These are phyloP conservation scores for Dactylonectria macrodidyma DNA, from an alignment of 2,329 filamentous ascomycete species.

Conservation along the genomic window DNA sequence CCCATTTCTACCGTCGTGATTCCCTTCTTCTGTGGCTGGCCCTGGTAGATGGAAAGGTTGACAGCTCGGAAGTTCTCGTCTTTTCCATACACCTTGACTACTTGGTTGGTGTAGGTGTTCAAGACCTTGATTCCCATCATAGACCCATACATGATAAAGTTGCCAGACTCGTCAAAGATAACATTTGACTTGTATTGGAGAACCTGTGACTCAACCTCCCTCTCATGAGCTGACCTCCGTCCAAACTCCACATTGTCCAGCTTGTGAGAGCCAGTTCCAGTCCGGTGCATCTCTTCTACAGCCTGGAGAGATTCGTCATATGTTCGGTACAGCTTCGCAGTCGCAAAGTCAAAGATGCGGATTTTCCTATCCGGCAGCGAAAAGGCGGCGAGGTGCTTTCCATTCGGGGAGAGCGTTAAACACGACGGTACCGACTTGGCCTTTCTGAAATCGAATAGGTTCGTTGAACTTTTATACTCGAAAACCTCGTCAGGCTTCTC, in stretches of 20 bases:
- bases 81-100: constrained; percentile 90
- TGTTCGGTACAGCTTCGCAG: constrained; percentile 89
- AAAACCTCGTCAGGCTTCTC: constrained; percentile 96
- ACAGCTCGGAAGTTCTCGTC: constrained; percentile 91
- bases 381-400: constrained; percentile 87
- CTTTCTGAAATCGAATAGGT: constrained; percentile 97
- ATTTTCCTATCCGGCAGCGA: constrained; percentile 96
- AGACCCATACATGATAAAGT: constrained; percentile 96
- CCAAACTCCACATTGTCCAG: constrained; percentile 95
- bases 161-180: constrained; percentile 94
- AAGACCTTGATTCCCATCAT: constrained; percentile 94
- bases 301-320: constrained; percentile 96
- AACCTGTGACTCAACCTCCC: constrained; percentile 82
- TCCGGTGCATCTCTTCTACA: constrained; percentile 94
- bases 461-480: constrained; percentile 92
- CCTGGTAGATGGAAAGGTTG: constrained; percentile 91
- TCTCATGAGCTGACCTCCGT: constrained; percentile 86
- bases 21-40: constrained; percentile 93
- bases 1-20: constrained; percentile 97
- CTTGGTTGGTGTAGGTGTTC: constrained; percentile 94
- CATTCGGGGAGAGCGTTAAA: constrained; percentile 87
- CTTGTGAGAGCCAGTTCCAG: constrained; percentile 85
- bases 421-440: constrained; percentile 87
- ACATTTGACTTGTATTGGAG: constrained; percentile 84
- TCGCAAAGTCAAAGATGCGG: constrained; percentile 91